phyloP scores from a whole-genome alignment of 441 rosid genomes.

The Pelargonium australe region DNA sequence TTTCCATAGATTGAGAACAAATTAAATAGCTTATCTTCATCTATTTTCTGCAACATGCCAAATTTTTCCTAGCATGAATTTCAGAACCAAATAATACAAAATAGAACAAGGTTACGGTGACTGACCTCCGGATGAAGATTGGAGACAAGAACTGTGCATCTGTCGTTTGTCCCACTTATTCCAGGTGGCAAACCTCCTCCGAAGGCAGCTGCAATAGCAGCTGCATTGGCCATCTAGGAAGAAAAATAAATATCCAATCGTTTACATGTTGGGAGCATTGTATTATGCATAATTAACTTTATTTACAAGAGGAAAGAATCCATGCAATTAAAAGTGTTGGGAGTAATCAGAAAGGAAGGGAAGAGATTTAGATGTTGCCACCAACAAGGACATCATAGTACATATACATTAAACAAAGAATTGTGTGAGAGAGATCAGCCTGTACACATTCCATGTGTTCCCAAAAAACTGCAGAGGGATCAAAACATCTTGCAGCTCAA shows the following conservation, averaged over 20 bases:
- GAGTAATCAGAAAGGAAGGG: slow-evolving; percentile 2
- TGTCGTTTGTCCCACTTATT: slow-evolving; percentile 82
- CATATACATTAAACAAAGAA: not conserved
- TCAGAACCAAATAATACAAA: slow-evolving; percentile 1
- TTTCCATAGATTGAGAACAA: slow-evolving; percentile 93
- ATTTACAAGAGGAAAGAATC: not conserved
- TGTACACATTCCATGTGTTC: slow-evolving; percentile 11
- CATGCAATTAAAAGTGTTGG: slow-evolving; percentile 6
- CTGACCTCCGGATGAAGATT: slow-evolving; percentile 86
- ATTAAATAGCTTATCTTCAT: slow-evolving; percentile 93
- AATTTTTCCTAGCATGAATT: slow-evolving; percentile 16
- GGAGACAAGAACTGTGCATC: slow-evolving; percentile 85
- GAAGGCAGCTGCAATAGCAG: slow-evolving; percentile 93
- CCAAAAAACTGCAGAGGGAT: slow-evolving; percentile 11
- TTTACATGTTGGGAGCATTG: too few species aligned
- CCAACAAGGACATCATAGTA: not conserved
- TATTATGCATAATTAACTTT: too few species aligned
- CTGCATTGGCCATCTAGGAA: slow-evolving; percentile 74
- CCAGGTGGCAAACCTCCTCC: slow-evolving; percentile 99
- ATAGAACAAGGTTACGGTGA: slow-evolving; percentile 5
- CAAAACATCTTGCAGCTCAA: slow-evolving; percentile 21
- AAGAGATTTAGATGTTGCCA: not conserved
- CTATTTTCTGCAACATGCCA: slow-evolving; percentile 51
- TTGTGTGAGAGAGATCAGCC: not conserved
- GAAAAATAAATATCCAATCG: not conserved